Base-by-base conservation (phyloP, 1,284 basidiomycete genomes). In the Meira nashicola region DNA sequence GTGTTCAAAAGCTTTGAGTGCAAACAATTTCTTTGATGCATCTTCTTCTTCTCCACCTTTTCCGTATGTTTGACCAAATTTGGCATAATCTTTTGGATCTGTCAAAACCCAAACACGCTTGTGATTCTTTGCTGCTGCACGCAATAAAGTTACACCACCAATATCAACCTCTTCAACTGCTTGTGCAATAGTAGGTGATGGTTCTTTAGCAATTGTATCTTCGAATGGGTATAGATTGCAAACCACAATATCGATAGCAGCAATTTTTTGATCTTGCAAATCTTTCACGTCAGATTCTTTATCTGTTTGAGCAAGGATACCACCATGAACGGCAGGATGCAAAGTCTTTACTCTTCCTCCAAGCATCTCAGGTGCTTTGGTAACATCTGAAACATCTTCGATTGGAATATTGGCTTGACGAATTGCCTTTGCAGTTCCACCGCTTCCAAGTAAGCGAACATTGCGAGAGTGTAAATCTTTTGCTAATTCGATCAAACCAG, bases 151-250 rank as follows among this genome's bases (percentile, higher is more conserved):
- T 44, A 99, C 95, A 50, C 95, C 95, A 6, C 95, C 95, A 66
- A 98, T 98, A 81, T 99, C 95, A 71, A 99, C 89, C 81, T 99
- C 95, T 79, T 99, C 95, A 59, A 97, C 87, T 12, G 94, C 94
- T 63, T 90, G 87, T 2, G 90, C 86, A 65, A 97, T 86, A 15
- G 91, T 91, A 80, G 92, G 94, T 69, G 86, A 85, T 0, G 92
- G 90, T 76, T 89, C 87, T 1, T 87, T 83, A 25, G 79, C 74
- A 76, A 97, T 92, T 57, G 93, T 96, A 54, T 73, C 73, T 44
- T 88, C 85, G 82, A 99, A 99, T 1, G 95, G 95, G 82, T 99
- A 98, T 55, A 99, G 87, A 81, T 99, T 99, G 87, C 95, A 99
- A 60, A 96, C 76, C 52, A 78, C 76, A 52, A 78, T 71, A 54